Evolutionary conservation across 805 yeast species (phyloP).

Genomic region (Candida coquimbonensis): DNA sequence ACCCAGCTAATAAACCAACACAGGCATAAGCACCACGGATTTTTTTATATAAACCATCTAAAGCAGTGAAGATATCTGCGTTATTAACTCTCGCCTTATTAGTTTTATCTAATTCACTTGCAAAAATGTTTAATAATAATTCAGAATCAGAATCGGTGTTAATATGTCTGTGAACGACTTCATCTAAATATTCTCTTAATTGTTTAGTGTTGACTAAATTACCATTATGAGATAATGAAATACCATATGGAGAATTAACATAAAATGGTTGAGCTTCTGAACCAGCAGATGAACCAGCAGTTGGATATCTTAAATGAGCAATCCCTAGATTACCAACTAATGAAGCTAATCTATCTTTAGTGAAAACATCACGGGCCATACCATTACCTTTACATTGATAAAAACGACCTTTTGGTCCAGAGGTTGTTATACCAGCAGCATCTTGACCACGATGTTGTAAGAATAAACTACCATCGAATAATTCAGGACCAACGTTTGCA

Average conservation of each 20-base stretch:
- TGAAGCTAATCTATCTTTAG: slow-evolving; percentile 67
- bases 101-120: slow-evolving; percentile 82
- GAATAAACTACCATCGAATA: slow-evolving; percentile 87
- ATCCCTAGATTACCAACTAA: slow-evolving; percentile 93
- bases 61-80: slow-evolving; percentile 80
- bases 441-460: slow-evolving; percentile 98
- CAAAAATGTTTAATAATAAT: slow-evolving; percentile 81
- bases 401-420: slow-evolving; percentile 87
- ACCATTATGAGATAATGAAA: slow-evolving; percentile 87
- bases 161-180: slow-evolving; percentile 91
- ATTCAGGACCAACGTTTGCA: slow-evolving; percentile 75
- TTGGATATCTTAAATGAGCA: slow-evolving; percentile 92
- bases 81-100: slow-evolving; percentile 91
- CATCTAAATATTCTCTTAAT: slow-evolving; percentile 76
- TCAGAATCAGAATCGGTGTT: slow-evolving; percentile 97
- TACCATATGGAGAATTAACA: slow-evolving; percentile 95
- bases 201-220: slow-evolving; percentile 84
- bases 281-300: slow-evolving; percentile 93
- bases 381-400: slow-evolving; percentile 99
- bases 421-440: slow-evolving; percentile 98
- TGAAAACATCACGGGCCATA: slow-evolving; percentile 96
- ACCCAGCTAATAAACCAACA: slow-evolving; percentile 91
- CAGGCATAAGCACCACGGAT: slow-evolving; percentile 98
- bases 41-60: slow-evolving; percentile 70
- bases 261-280: slow-evolving; percentile 98